These are phyloP conservation scores for Fusarium pseudonygamai DNA, from an alignment of 2,329 filamentous ascomycete species.

Conservation along the genomic window DNA sequence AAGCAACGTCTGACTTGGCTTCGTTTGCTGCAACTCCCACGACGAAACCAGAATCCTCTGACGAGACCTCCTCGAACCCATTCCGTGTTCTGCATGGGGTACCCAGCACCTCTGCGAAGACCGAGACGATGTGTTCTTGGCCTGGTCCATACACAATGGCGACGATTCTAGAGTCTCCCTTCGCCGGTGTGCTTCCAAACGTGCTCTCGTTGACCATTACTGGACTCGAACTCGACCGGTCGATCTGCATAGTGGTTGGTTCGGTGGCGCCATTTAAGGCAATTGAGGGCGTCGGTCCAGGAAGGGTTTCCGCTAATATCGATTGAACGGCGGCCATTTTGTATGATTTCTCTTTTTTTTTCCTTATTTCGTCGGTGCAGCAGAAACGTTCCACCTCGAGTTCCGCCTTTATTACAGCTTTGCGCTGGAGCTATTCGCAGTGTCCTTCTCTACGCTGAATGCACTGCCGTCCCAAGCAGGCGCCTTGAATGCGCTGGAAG, in stretches of 20 bases:
- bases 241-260: conserved; percentile 47
- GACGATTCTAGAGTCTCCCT: conserved; percentile 67
- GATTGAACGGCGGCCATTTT: conserved; percentile 54
- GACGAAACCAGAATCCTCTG: conserved; percentile 69
- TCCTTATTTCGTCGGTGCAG: not conserved
- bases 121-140: conserved; percentile 77
- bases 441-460: conserved; percentile 10
- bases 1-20: conserved; percentile 65
- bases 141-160: conserved; percentile 75
- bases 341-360: not conserved
- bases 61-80: conserved; percentile 63
- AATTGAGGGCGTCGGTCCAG: conserved; percentile 39
- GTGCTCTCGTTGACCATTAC: conserved; percentile 50
- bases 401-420: conserved; percentile 6
- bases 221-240: conserved; percentile 49
- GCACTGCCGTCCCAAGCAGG: conserved; percentile 19
- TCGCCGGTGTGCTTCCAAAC: conserved; percentile 58
- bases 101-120: conserved; percentile 82
- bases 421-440: conserved; percentile 19
- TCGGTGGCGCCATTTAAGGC: conserved; percentile 40
- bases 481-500: conserved; percentile 12
- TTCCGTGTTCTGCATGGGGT: conserved; percentile 72
- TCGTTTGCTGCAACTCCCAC: conserved; percentile 70
- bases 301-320: conserved; percentile 48
- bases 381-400: conserved; percentile 4